phyloP scores from a whole-genome alignment of 495 filamentous ascomycete species.

The Neurospora africana region DNA sequence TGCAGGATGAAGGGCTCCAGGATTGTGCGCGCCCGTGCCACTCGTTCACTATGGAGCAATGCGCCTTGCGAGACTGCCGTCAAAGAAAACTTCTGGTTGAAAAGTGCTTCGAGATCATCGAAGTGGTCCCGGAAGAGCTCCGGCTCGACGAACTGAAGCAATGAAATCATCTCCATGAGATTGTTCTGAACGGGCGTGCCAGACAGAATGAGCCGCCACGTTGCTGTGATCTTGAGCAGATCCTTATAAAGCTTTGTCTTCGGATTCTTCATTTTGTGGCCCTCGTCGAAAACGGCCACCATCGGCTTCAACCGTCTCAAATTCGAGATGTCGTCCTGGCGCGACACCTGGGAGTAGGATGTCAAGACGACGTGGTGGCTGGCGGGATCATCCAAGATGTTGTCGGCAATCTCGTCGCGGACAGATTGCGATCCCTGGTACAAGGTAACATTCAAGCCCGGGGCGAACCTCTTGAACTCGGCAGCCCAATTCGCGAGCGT shows the following conservation, averaged over 20 bases:
- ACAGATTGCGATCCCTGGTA: constrained; percentile 68
- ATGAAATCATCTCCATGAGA: constrained; percentile 75
- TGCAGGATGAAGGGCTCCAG: constrained; percentile 91
- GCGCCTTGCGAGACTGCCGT: constrained; percentile 62
- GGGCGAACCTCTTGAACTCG: constrained; percentile 84
- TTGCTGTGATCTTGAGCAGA: constrained; percentile 63
- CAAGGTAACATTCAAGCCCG: constrained; percentile 58
- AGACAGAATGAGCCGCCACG: constrained; percentile 76
- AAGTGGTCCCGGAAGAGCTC: constrained; percentile 62
- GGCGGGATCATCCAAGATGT: constrained; percentile 50
- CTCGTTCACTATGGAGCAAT: constrained; percentile 73
- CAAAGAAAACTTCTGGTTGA: constrained; percentile 81
- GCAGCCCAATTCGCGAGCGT: constrained; percentile 92
- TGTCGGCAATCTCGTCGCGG: constrained; percentile 52
- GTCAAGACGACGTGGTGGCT: constrained; percentile 80
- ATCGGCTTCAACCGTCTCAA: constrained; percentile 34
- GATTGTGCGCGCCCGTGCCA: constrained; percentile 77
- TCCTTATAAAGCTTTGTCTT: constrained; percentile 69
- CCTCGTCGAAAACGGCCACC: constrained; percentile 84
- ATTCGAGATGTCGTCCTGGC: constrained; percentile 28
- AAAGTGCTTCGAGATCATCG: constrained; percentile 69
- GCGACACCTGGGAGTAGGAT: constrained; percentile 54
- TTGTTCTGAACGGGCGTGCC: constrained; percentile 96
- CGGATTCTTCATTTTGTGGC: constrained; percentile 81
- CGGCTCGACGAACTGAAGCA: constrained; percentile 87